Conservation (phyloP, 495 filamentous ascomycete species). For the Xylaria longipes region DNA sequence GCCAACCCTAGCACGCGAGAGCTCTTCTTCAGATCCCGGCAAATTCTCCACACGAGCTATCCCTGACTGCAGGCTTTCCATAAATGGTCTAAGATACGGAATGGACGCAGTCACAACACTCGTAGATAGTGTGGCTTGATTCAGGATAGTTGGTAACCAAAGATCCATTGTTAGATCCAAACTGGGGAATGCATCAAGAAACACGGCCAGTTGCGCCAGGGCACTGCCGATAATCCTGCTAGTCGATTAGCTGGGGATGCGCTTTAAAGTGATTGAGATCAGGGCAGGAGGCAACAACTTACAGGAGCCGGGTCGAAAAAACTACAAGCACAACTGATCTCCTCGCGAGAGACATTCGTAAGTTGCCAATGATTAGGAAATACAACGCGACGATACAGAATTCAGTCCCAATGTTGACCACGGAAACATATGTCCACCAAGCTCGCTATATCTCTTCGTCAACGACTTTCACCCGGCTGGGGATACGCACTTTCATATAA, state of each 20-base stretch:
- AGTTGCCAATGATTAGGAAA: slow-evolving; percentile 41
- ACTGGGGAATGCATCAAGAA: slow-evolving; percentile 28
- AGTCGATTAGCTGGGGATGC: slow-evolving; percentile 34
- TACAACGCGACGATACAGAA: slow-evolving; percentile 43
- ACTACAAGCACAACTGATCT: slow-evolving; percentile 41
- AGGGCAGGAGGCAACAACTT: slow-evolving; percentile 24
- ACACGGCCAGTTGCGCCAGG: slow-evolving; percentile 42
- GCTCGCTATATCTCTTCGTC: slow-evolving; percentile 33
- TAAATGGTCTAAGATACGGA: slow-evolving; percentile 56
- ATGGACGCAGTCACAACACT: slow-evolving; percentile 53
- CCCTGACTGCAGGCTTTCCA: slow-evolving; percentile 51
- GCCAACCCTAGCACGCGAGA: slow-evolving; percentile 41
- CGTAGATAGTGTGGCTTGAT: slow-evolving; percentile 46
- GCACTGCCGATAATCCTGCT: slow-evolving; percentile 16
- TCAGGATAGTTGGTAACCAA: slow-evolving; percentile 43
- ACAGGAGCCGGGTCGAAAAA: slow-evolving; percentile 49
- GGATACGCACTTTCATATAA: not conserved
- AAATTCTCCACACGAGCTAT: slow-evolving; percentile 49
- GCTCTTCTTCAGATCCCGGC: slow-evolving; percentile 21
- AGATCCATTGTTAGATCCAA: slow-evolving; percentile 36
- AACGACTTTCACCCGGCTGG: not conserved
- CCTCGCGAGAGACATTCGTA: slow-evolving; percentile 44
- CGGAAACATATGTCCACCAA: slow-evolving; percentile 49
- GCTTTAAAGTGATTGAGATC: not conserved
- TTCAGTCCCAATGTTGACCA: slow-evolving; percentile 49